Percentiles rank a stretch among this genome's conserved stretches.
Evolutionary conservation across 352 stramenopile genomes (phyloP).

Genomic region (Plasmopara viticola): DNA sequence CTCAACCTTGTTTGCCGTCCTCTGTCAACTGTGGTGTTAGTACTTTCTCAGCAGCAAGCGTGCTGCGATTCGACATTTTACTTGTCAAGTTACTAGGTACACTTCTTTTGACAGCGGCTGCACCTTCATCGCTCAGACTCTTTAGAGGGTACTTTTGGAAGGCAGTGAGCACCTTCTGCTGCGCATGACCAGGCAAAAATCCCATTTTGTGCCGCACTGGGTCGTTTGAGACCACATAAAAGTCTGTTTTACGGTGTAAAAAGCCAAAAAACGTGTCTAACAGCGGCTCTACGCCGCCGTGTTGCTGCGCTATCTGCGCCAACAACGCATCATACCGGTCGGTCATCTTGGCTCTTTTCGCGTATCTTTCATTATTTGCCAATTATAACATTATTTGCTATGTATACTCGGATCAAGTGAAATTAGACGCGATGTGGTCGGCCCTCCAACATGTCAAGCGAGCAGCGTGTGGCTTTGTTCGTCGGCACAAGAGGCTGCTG

Average conservation of each 20-base stretch:
- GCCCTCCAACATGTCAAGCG: constrained; percentile 45
- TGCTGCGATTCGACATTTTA: not conserved
- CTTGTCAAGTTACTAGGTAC: not conserved
- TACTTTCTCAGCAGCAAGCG: not conserved
- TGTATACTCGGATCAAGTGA: not conserved
- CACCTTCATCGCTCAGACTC: constrained; percentile 16
- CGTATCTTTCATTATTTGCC: constrained; percentile 5
- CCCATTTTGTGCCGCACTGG: constrained; percentile 46
- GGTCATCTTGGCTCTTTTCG: not conserved
- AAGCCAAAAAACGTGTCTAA: constrained; percentile 97
- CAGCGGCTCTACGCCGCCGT: constrained; percentile 92
- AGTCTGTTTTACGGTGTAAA: constrained; percentile 96
- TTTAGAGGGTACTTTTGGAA: constrained; percentile 68
- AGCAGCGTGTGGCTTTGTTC: constrained; percentile 52
- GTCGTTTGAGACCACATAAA: constrained; percentile 84
- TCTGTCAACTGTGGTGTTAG: constrained; percentile 30
- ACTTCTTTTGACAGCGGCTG: not conserved
- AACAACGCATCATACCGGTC: constrained; percentile 80
- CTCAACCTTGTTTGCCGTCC: constrained; percentile 61
- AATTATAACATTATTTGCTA: not conserved
- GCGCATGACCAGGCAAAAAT: constrained; percentile 51
- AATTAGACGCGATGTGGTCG: constrained; percentile 56
- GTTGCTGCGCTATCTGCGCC: constrained; percentile 92
- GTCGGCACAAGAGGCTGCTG: constrained; percentile 62
- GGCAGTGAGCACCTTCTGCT: constrained; percentile 54